These are phyloP conservation scores for Lippia alba DNA, from an alignment of 305 asterid species.

Conservation along the genomic window DNA sequence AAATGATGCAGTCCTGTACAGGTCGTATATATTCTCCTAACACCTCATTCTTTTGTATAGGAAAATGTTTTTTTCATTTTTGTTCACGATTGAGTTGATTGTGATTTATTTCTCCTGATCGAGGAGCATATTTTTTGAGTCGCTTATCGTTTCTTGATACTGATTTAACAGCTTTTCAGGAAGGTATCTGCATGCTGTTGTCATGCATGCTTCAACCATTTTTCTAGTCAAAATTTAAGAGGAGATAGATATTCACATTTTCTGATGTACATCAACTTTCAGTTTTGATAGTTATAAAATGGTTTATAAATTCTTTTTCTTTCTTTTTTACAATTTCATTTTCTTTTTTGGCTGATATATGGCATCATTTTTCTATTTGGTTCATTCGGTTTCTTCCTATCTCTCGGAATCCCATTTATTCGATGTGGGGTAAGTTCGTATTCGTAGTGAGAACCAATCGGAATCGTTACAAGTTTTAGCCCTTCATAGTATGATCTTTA, in stretches of 20 bases:
- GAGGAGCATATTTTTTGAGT: conserved; percentile 27
- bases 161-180: conserved; percentile 27
- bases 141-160: conserved; percentile 20
- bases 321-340: no score
- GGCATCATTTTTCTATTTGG: no score
- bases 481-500: no score
- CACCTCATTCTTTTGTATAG: conserved; percentile 28
- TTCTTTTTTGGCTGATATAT: no score
- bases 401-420: no score
- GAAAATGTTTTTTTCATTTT: not conserved
- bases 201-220: conserved; percentile 10
- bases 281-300: no score
- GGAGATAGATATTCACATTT: conserved; percentile 22
- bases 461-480: no score
- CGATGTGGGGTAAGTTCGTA: no score
- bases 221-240: not conserved
- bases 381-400: no score
- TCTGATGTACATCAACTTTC: not conserved
- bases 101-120: not conserved
- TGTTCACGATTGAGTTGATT: not conserved
- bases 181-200: conserved; percentile 26
- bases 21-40: conserved; percentile 28
- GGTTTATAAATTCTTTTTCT: no score
- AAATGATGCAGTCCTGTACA: conserved; percentile 9
- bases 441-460: no score